Conservation (phyloP, 2,329 filamentous ascomycete species). For the Alternaria arborescens region DNA sequence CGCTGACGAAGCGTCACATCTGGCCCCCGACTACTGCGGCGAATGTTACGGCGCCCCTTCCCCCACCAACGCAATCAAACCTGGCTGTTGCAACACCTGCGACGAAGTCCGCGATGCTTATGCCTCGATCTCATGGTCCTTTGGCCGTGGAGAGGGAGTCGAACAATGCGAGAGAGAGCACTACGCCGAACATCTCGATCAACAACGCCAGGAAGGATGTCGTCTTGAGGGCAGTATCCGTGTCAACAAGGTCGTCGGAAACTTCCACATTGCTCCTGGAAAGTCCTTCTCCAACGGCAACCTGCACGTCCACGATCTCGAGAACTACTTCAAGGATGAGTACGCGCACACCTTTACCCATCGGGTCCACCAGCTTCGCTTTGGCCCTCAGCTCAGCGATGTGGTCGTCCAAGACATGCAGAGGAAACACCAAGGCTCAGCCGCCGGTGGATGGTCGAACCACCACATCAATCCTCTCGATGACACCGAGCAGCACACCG, state of each 20-base stretch:
- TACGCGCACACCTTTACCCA: slow-evolving; percentile 86
- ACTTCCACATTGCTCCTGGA: slow-evolving; percentile 97
- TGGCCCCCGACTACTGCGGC: slow-evolving; percentile 92
- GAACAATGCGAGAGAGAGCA: slow-evolving; percentile 96
- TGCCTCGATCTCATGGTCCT: slow-evolving; percentile 87
- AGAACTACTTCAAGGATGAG: slow-evolving; percentile 86
- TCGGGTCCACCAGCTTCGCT: slow-evolving; percentile 85
- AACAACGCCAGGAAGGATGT: slow-evolving; percentile 90
- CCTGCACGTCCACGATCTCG: slow-evolving; percentile 96
- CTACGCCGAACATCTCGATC: slow-evolving; percentile 86
- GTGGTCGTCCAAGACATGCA: slow-evolving; percentile 60
- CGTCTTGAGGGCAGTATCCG: slow-evolving; percentile 90
- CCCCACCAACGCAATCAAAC: slow-evolving; percentile 74
- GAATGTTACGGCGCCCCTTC: slow-evolving; percentile 86
- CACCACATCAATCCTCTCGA: slow-evolving; percentile 95
- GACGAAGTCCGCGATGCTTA: slow-evolving; percentile 97
- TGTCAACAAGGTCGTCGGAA: slow-evolving; percentile 98
- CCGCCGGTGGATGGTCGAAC: slow-evolving; percentile 75
- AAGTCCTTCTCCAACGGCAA: slow-evolving; percentile 96
- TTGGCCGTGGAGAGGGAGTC: slow-evolving; percentile 88
- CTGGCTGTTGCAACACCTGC: slow-evolving; percentile 96
- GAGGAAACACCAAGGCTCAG: slow-evolving; percentile 62
- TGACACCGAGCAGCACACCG: slow-evolving; percentile 75
- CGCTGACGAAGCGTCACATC: slow-evolving; percentile 73
- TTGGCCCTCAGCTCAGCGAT: slow-evolving; percentile 89